Percentiles rank a stretch among this genome's conserved stretches.
Conservation (phyloP, 331 rosid genomes). For the Quercus lobata region DNA sequence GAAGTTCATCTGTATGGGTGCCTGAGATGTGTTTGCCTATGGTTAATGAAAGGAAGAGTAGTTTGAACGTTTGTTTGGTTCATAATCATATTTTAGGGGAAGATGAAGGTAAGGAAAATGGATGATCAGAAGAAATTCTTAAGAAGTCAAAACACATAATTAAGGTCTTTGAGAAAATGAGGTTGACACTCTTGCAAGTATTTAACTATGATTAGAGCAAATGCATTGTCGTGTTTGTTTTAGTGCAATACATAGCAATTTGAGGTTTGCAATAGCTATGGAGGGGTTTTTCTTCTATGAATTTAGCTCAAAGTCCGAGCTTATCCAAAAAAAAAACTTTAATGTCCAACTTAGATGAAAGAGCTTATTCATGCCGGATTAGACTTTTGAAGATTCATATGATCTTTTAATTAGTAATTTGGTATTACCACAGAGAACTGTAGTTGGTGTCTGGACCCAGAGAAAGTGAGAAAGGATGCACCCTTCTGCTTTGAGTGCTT, state of each 20-base stretch:
- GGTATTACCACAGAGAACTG: background rate
- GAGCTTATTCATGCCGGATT: background rate
- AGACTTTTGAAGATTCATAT: background rate
- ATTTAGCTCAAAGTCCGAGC: background rate
- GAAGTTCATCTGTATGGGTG: too few species aligned
- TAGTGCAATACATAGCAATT: background rate
- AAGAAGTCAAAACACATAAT: background rate
- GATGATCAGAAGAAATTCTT: background rate
- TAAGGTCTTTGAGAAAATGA: background rate
- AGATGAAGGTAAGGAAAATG: background rate
- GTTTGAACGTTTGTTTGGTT: background rate
- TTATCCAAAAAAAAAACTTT: too few species aligned
- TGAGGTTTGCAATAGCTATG: background rate
- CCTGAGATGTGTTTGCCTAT: too few species aligned
- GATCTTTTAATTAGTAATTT: background rate
- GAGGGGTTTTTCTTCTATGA: background rate
- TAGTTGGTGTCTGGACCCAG: background rate
- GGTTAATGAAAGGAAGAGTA: too few species aligned
- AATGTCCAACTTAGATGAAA: background rate
- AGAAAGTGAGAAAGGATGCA: background rate
- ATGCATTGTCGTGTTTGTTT: background rate
- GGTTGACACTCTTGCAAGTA: background rate
- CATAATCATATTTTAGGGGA: background rate
- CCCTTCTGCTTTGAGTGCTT: background rate
- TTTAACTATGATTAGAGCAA: background rate